Conservation (phyloP, 2,329 filamentous ascomycete genomes). For the Didymella pinodella region DNA sequence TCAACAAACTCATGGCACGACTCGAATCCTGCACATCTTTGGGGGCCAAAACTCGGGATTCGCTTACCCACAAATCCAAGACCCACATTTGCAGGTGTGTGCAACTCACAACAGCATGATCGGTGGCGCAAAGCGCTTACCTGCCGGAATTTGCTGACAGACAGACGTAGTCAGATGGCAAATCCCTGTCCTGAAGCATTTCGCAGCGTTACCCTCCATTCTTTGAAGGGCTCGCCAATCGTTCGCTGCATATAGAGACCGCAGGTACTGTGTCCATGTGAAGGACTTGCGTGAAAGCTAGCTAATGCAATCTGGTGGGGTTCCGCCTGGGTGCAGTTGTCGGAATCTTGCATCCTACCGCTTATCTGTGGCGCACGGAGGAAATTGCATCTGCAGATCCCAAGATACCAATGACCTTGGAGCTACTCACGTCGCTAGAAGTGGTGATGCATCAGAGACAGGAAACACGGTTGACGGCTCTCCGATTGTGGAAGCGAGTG, state of each 20-base stretch:
- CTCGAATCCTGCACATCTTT: neutral
- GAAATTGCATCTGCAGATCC: neutral
- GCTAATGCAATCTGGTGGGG: no score
- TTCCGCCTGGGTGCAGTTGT: no score
- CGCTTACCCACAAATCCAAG: neutral
- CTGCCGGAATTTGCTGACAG: neutral
- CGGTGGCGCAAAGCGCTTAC: neutral
- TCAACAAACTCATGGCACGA: neutral
- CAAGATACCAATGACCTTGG: neutral
- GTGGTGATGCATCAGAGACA: no score
- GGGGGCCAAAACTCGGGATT: neutral
- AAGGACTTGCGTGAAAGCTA: no score
- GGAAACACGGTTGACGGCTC: no score
- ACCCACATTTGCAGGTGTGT: neutral
- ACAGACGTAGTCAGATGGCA: neutral
- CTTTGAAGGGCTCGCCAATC: no score
- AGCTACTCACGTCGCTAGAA: no score
- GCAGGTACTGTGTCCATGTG: no score
- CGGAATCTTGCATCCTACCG: neutral
- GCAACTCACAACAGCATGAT: neutral
- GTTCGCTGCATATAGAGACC: no score
- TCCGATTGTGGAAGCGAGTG: no score
- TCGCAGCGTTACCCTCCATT: neutral
- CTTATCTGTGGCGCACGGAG: neutral
- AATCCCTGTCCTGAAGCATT: neutral